Conservation (phyloP, 768 basidiomycete genomes). For the Guyanaporus albipodus region DNA sequence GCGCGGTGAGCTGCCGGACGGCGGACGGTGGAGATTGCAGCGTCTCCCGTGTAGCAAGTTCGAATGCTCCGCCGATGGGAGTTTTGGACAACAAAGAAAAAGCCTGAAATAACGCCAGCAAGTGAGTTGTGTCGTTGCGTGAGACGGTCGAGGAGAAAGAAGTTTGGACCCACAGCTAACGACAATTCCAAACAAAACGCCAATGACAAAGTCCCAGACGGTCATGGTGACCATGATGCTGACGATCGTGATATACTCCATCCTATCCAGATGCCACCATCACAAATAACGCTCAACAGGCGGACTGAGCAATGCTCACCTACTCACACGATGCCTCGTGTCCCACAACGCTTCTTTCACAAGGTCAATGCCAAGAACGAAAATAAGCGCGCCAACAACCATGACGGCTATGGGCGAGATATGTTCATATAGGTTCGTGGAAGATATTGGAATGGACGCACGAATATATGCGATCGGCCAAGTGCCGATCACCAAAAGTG, state of each 20-base stretch:
- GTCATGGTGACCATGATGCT: conserved; percentile 94
- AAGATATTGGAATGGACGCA: conserved; percentile 37
- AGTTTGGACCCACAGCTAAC: conserved; percentile 65
- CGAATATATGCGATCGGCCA: conserved; percentile 90
- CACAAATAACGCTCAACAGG: background rate
- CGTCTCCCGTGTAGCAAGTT: conserved; percentile 75
- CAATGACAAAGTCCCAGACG: conserved; percentile 89
- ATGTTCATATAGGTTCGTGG: background rate
- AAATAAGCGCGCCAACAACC: conserved; percentile 89
- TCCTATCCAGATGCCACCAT: conserved; percentile 36
- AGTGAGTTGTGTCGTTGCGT: background rate
- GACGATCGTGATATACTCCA: conserved; percentile 77
- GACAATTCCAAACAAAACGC: conserved; percentile 88
- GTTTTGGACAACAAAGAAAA: conserved; percentile 97
- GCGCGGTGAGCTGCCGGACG: conserved; percentile 82
- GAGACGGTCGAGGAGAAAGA: background rate
- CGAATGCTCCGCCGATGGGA: conserved; percentile 84
- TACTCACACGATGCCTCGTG: conserved; percentile 81
- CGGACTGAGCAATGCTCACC: conserved; percentile 37
- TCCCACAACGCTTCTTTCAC: conserved; percentile 97
- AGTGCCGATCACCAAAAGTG: conserved; percentile 78
- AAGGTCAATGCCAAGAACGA: conserved; percentile 90
- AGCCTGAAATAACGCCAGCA: conserved; percentile 39
- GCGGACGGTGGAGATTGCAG: conserved; percentile 86
- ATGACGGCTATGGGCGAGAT: conserved; percentile 60